Percentiles rank a stretch among this genome's conserved stretches.
phyloP scores from a whole-genome alignment of 208 protist genomes.

The Lotmaria passim region DNA sequence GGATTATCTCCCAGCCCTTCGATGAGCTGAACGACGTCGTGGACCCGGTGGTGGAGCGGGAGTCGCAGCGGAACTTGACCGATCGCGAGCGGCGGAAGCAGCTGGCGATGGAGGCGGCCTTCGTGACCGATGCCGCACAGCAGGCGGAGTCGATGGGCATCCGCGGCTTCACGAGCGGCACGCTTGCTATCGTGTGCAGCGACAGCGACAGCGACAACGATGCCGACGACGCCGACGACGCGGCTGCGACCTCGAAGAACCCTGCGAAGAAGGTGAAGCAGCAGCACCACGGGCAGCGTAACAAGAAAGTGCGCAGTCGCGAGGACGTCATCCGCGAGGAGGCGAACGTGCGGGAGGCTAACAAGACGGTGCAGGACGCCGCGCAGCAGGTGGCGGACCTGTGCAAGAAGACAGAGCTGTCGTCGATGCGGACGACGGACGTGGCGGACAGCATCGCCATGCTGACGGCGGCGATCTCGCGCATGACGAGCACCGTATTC shows the following conservation, averaged over 20 bases:
- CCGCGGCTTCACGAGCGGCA: conserved; percentile 68
- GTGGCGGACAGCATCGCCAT: conserved; percentile 41
- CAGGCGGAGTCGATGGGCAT: conserved; percentile 91
- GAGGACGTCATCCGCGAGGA: conserved; percentile 84
- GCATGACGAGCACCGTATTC: conserved; percentile 45
- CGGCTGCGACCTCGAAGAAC: conserved; percentile 29
- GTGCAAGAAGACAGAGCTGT: conserved; percentile 54
- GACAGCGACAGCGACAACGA: conserved; percentile 58
- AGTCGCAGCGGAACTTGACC: conserved; percentile 66
- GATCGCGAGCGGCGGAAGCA: conserved; percentile 57
- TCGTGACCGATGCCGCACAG: conserved; percentile 72
- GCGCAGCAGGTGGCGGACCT: conserved; percentile 53
- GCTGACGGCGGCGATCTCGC: conserved; percentile 36
- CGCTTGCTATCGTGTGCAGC: conserved; percentile 62
- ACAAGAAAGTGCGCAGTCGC: conserved; percentile 75
- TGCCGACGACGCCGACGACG: conserved; percentile 8
- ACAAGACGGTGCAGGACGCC: conserved; percentile 51
- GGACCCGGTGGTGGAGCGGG: conserved; percentile 55
- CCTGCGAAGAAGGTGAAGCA: conserved; percentile 51
- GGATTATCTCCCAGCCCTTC: conserved; percentile 77
- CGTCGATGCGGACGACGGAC: conserved; percentile 42
- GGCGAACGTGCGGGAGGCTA: conserved; percentile 62
- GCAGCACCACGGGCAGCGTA: conserved; percentile 72
- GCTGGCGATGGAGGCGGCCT: conserved; percentile 68
- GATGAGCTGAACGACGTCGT: conserved; percentile 85